These are phyloP conservation scores for Sporobolomyces phaffii DNA, from an alignment of 768 basidiomycete species.

Conservation along the genomic window DNA sequence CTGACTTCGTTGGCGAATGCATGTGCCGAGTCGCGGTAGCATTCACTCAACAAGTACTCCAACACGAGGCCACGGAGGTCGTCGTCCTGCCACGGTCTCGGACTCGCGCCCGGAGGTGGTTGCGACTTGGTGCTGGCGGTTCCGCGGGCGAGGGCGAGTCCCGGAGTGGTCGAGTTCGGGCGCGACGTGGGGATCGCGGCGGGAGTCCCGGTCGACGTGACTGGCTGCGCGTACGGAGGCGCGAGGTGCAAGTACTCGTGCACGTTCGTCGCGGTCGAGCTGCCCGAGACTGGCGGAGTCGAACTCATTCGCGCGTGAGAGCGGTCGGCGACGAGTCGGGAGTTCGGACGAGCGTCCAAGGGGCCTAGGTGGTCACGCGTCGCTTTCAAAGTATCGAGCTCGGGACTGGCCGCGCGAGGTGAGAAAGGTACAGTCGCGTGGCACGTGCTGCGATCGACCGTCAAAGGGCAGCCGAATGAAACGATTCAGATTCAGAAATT, in stretches of 20 bases:
- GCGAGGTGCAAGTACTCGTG: background rate
- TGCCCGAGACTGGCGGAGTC: background rate
- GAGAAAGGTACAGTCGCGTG: too few relatives aligned
- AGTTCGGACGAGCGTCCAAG: background rate
- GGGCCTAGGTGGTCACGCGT: too few relatives aligned
- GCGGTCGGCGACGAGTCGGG: background rate
- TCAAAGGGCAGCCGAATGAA: too few relatives aligned
- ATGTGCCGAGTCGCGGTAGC: slow-evolving; percentile 23
- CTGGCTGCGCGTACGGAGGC: background rate
- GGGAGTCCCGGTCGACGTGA: background rate
- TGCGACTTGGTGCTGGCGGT: background rate
- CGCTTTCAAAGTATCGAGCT: too few relatives aligned
- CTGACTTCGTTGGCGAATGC: slow-evolving; percentile 27
- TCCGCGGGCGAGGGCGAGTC: background rate
- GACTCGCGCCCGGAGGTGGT: background rate
- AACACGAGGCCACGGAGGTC: slow-evolving; percentile 27
- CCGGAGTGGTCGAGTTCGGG: background rate
- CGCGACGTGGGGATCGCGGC: background rate
- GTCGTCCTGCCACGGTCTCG: background rate
- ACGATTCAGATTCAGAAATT: too few relatives aligned
- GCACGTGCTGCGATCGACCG: too few relatives aligned
- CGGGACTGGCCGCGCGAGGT: too few relatives aligned
- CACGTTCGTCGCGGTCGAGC: background rate
- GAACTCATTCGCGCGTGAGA: background rate
- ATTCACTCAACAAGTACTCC: slow-evolving; percentile 21